Evolutionary conservation across 2,329 filamentous ascomycete genomes (phyloP), one percentile per base, ranked within the genome.

Genomic region (Biscogniauxia marginata): DNA sequence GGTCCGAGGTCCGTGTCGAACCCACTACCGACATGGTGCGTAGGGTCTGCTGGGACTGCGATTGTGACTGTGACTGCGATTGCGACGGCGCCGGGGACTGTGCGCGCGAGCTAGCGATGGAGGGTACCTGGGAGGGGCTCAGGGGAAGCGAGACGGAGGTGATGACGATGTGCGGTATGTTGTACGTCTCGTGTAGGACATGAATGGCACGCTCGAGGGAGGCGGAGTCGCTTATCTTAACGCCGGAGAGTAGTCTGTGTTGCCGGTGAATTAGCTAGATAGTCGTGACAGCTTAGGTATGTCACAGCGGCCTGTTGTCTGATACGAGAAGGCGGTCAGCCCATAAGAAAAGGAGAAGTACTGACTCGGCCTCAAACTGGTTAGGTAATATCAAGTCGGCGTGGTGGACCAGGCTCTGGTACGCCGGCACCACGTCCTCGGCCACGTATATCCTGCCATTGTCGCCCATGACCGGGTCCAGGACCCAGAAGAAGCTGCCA

Each of bases 381-480:
- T 99, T 99, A 3, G 95, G 95, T 16, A 98, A 76, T 54, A 99
- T 96, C 64, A 99, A 74, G 73, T 99, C 95, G 2, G 95, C 93
- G 66, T 93, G 82, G 34, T 81, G 81, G 20, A 98, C 78, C 55
- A 96, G 79, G 21, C 79, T 79, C 74, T 91, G 93, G 74, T 98
- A 99, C 13, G 90, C 92, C 0, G 93, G 93, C 16, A 98, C 90
- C 3, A 96, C 91, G 62, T 96, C 91, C 65, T 93, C 87, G 5
- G 88, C 90, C 7, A 99, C 93, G 70, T 99, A 99, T 11, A 99
- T 80, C 63, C 84, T 85, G 50, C 92, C 95, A 67, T 97, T 92
- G 71, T 99, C 95, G 24, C 95, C 95, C 95, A 99, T 99, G 49
- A 99, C 95, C 0, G 96, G 95, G 72, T 99, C 95, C 22, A 99